A percentile compares a stretch with the other conserved stretches of the same genome.
These are phyloP conservation scores for Rhizomucor pusillus DNA, from an alignment of 371 early-diverging fungal species.

Conservation along the genomic window DNA sequence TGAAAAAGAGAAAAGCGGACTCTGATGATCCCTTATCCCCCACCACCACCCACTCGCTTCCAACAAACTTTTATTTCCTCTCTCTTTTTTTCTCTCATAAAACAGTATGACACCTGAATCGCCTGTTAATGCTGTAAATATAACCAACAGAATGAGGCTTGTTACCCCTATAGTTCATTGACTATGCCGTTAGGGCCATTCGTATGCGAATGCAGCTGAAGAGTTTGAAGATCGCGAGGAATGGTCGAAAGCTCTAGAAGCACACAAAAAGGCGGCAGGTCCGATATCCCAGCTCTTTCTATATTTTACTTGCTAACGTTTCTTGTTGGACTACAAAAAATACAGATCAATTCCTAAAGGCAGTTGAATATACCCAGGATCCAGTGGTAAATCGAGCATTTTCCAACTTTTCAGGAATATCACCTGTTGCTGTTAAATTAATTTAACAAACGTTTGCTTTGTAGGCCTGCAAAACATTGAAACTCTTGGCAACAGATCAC, in stretches of 20 bases:
- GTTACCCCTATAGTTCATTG: too few relatives aligned
- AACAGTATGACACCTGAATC: slow-evolving; percentile 27
- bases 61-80: neutral
- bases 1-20: too few relatives aligned
- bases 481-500: slow-evolving; percentile 29
- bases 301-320: neutral
- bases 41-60: too few relatives aligned
- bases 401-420: neutral
- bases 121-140: slow-evolving; percentile 31
- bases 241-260: slow-evolving; percentile 46
- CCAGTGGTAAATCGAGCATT: slow-evolving; percentile 23
- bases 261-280: slow-evolving; percentile 50
- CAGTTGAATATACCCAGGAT: slow-evolving; percentile 34
- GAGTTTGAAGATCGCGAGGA: slow-evolving; percentile 49
- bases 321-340: neutral
- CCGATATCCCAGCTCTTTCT: slow-evolving; percentile 3
- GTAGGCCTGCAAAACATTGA: slow-evolving; percentile 33
- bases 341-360: slow-evolving; percentile 37
- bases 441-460: neutral
- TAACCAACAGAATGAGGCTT: too few relatives aligned
- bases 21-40: too few relatives aligned
- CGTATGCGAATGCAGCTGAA: slow-evolving; percentile 49
- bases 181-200: slow-evolving; percentile 39
- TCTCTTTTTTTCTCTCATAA: neutral
- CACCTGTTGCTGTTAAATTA: too few relatives aligned